Evolutionary conservation across 2,329 filamentous ascomycete genomes (phyloP).

Genomic region (Diplocarpon mali): DNA sequence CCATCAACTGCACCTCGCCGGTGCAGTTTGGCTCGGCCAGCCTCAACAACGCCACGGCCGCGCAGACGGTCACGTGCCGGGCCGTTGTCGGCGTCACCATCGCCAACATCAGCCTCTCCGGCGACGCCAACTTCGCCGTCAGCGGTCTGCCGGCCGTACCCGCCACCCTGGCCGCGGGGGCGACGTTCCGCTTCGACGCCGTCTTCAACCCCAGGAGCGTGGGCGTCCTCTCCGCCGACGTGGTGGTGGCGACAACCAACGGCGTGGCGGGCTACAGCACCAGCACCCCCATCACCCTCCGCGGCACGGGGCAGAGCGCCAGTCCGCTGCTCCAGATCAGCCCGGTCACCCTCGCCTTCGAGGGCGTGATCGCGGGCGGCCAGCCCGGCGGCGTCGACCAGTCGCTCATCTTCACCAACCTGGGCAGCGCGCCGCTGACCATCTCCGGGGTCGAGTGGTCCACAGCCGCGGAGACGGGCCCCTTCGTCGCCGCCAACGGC

Average conservation of each 20-base stretch:
- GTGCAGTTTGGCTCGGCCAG: constrained; percentile 37
- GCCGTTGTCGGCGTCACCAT: constrained; percentile 36
- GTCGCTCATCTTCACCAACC: constrained; percentile 37
- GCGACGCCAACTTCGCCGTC: constrained; percentile 31
- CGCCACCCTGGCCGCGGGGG: constrained; percentile 28
- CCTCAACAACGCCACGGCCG: constrained; percentile 29
- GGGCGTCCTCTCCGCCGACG: constrained; percentile 37
- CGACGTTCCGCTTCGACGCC: constrained; percentile 33
- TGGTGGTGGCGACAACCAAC: constrained; percentile 39
- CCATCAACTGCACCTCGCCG: constrained; percentile 30
- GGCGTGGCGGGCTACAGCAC: constrained; percentile 34
- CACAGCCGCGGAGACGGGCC: constrained; percentile 31
- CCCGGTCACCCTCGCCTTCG: constrained; percentile 39
- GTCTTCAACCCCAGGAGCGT: constrained; percentile 36
- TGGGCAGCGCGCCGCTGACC: constrained; percentile 36
- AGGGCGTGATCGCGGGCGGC: constrained; percentile 36
- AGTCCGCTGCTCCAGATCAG: constrained; percentile 36
- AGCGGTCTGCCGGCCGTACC: constrained; percentile 26
- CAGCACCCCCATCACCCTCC: constrained; percentile 35
- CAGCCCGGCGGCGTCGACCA: constrained; percentile 31
- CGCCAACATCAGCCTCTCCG: constrained; percentile 30
- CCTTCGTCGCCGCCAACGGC: constrained; percentile 29
- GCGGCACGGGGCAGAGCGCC: constrained; percentile 37
- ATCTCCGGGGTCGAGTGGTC: constrained; percentile 31
- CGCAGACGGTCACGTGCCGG: constrained; percentile 34